Evolutionary conservation across 345 rosid species (phyloP), one percentile per base, ranked within the genome.

Genomic region (Citrus glauca): DNA sequence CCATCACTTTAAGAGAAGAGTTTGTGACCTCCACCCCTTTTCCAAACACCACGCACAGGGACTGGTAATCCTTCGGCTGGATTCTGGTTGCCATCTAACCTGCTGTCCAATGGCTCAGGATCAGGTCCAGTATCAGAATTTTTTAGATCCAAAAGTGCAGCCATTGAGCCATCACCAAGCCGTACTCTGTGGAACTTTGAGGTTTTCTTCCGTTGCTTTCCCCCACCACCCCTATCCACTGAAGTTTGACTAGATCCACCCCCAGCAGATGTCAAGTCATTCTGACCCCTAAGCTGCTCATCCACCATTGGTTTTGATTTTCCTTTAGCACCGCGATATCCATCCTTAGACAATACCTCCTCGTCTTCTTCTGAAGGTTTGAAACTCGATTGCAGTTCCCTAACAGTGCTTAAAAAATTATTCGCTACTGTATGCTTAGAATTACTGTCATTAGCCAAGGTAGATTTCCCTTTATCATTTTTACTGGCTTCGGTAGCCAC

Each of bases 151-250:
- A 89, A 28, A 20, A 88, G 77, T n/a, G 94, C 89, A 57, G 89
- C 91, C 85, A 87, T 84, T 59, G 95, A 91, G 64, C 91, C 92
- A 81, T 91, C 98, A 64, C 97, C 98, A 40, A 95, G 83, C 72
- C 93, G 90, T 72, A 78, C 84, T 66, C 95, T 87, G 30, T 84
- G 94, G 79, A 93, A 91, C 84, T 93, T 93, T 0, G 97, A 90
- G 42, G 93, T 88, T 78, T 93, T 96, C 89, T 93, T 96, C 71
- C 86, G 82, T 37, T 87, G 95, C 84, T 88, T 92, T 80, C 76
- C 82, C 74, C 73, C 83, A 40, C 88, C 83, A 73, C 80, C 82
- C 32, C 82, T 86, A 76, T 82, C 87, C 61, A 40, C 80, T 9
- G 70, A 6, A 33, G 59, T 77, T 67, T 78, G 80, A 59, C 64